Conservation (phyloP, 176 grass and related monocot genomes). For the Typha latifolia region DNA sequence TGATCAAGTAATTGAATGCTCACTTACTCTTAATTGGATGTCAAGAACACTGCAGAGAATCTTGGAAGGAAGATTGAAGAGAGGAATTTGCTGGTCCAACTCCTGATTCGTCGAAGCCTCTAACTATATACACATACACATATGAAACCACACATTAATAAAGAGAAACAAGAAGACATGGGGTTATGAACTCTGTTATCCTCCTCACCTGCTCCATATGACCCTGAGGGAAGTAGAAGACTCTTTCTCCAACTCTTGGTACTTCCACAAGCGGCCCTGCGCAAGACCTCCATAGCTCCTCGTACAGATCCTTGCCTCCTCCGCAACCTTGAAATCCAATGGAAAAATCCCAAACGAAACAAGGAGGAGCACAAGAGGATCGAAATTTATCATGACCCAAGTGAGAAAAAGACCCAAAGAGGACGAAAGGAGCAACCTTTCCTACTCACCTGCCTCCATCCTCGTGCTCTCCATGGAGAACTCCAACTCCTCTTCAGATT, state of each 20-base stretch:
- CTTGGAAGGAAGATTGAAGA: slow-evolving; percentile 80
- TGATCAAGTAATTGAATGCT: background rate
- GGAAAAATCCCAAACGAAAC: background rate
- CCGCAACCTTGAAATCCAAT: background rate
- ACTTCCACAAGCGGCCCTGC: slow-evolving; percentile 89
- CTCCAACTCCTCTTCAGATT: too few species aligned
- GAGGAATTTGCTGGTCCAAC: slow-evolving; percentile 29
- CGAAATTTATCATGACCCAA: slow-evolving; percentile 31
- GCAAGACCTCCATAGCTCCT: slow-evolving; percentile 81
- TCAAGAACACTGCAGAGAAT: slow-evolving; percentile 87
- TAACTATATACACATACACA: slow-evolving; percentile 31
- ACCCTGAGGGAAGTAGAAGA: slow-evolving; percentile 97
- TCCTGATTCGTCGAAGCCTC: slow-evolving; percentile 49
- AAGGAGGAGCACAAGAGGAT: background rate
- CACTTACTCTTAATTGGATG: slow-evolving; percentile 64
- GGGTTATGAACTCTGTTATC: background rate
- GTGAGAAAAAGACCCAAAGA: too few species aligned
- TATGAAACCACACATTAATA: too few species aligned
- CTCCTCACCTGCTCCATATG: slow-evolving; percentile 74
- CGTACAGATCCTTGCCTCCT: slow-evolving; percentile 36
- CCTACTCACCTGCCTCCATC: too few species aligned
- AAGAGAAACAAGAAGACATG: background rate
- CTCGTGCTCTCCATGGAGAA: too few species aligned
- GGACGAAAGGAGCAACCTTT: too few species aligned
- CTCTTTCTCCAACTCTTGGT: slow-evolving; percentile 53